Evolutionary conservation across 208 protist species (phyloP), one percentile per base, ranked within the genome.

Genomic region (Leptomonas pyrrhocoris): DNA sequence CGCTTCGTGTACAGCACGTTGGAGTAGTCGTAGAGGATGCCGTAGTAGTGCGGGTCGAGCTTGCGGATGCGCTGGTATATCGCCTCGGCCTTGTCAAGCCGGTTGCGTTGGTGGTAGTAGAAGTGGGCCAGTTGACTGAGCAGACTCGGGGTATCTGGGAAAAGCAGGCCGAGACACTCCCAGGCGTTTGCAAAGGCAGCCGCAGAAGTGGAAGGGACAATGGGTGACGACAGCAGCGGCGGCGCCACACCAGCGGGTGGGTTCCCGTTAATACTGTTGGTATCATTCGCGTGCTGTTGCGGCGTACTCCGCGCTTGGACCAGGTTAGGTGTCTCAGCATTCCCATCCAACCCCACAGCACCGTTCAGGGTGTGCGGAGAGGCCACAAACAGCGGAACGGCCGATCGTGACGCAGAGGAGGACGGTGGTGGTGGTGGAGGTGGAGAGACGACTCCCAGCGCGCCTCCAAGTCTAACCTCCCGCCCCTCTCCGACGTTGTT

Each of bases 1-100:
- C 86, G 82, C 46, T 87, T 80, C 16, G 99, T 96, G 67, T 98
- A 99, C n/a, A 99, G 88, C 21, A 99, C 96, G 81, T 99, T 99
- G 34, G 93, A 98, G 76, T 98, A 99, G 50, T 94, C 88, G 67
- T 98, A 96, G 49, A 98, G 81, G 61, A 81, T 73, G 28, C 98
- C 97, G 9, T 99, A 84, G 23, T 94, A 83, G 73, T 97, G 92
- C 34, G 97, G 97, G 69, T 98, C 91, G 11, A 46, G 27, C 46
- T 74, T 61, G 38, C 88, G 85, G 6, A 99, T 61, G n/a, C 74
- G 57, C 80, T 96, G 89, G 74, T 98, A 98, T 28, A 97, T 68
- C 28, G 74, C 76, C 70, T 96, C 85, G 18, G 89, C 90, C 51
- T 74, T 73, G 45, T 90, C 86, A 21, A 94, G 84, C 34, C 93